Base-by-base conservation (phyloP, 192 early-diverging fungal genomes). In the Coemansia sp. region DNA sequence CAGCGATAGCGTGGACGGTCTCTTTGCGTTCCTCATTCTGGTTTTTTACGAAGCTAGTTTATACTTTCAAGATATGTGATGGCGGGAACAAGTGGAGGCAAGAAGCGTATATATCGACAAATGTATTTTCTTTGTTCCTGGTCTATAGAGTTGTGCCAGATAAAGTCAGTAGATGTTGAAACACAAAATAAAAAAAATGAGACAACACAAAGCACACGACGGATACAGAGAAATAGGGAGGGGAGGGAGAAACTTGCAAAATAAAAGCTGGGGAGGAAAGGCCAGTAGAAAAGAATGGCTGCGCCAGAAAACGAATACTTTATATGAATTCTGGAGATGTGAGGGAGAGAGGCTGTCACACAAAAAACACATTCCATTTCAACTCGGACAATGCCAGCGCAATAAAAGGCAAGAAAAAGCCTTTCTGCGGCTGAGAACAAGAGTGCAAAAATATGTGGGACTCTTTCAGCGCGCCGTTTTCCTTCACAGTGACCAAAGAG, bases 1-100 rank as follows among this genome's bases (percentile, higher is more conserved):
- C 9, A 58, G 33, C 23, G 61, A 60, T 21, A 64, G 61, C 18
- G 62, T 55, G 25, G 66, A 57, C 58, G 61, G 53, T 51, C 66
- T 68, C 16, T 34, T 56, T 56, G 53, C 12, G 39, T 42, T 42
- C 15, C 15, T 15, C 39, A 42, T 42, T 42, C 12, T 42, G 39
- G 39, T 35, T 10, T 35, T 35, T 35, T n/a, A n/a, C n/a, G n/a
- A n/a, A n/a, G n/a, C n/a, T n/a, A n/a, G n/a, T n/a, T n/a, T n/a
- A n/a, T n/a, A n/a, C n/a, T n/a, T n/a, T n/a, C n/a, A n/a, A 35
- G 34, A 35, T 35, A 20, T 18, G n/a, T 6, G n/a, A 20, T 18
- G 43, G 43, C 1, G 6, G 43, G 4, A 18, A 46, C n/a, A 46
- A n/a, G 4, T 6, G 43, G 43, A 23, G 13, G 25, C 7, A 9